A percentile compares a stretch with the other conserved stretches of the same genome.
Conservation (phyloP, 306 rosid species). For the Oxytropis ochrocephala region DNA sequence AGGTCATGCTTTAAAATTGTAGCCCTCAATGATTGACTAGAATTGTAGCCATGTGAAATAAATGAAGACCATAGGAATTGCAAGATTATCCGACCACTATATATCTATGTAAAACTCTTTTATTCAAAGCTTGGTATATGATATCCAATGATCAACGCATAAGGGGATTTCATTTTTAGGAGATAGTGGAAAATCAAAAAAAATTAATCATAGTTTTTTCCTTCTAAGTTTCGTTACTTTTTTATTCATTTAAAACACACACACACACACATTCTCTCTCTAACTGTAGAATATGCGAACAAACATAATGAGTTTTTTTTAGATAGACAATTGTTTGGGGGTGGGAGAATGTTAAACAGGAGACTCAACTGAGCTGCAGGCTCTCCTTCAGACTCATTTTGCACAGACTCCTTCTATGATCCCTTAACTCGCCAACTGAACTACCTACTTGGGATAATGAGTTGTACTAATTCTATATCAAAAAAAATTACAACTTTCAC, state of each 20-base stretch:
- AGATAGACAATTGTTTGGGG: too few species aligned
- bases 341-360: too few species aligned
- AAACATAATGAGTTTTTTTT: too few species aligned
- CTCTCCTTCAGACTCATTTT: too few species aligned
- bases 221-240: not conserved
- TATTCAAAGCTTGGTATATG: slow-evolving; percentile 14
- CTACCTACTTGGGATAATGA: too few species aligned
- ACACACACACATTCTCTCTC: not conserved
- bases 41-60: slow-evolving; percentile 55
- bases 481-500: too few species aligned
- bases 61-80: slow-evolving; percentile 24
- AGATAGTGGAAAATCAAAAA: not conserved
- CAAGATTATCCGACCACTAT: slow-evolving; percentile 28
- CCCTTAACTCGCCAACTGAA: too few species aligned
- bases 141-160: slow-evolving; percentile 16
- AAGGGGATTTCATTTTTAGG: slow-evolving; percentile 1
- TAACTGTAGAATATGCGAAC: too few species aligned
- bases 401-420: too few species aligned
- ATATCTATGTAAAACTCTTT: not conserved
- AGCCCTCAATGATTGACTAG: slow-evolving; percentile 52
- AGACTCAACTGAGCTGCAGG: too few species aligned
- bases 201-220: not conserved
- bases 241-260: too few species aligned
- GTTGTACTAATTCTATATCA: too few species aligned
- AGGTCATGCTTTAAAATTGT: slow-evolving; percentile 32